Percentiles rank a stretch among this genome's conserved stretches.
Conservation (phyloP, 1,284 basidiomycete genomes). For the Heterobasidion occidentale region DNA sequence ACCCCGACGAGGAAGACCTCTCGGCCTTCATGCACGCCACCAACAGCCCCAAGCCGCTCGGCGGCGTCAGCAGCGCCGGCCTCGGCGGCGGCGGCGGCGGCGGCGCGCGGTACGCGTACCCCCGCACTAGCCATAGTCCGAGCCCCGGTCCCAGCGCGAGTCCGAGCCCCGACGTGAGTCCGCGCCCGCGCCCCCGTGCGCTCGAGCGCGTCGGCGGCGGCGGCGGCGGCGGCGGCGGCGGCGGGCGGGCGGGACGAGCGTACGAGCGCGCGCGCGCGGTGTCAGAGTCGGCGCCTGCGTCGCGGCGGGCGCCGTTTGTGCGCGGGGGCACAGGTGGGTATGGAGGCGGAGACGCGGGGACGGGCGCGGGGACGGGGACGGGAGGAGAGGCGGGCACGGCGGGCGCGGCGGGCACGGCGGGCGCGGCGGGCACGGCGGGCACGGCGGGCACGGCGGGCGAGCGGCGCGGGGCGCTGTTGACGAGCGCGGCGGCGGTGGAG, state of each 20-base stretch:
- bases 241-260: not conserved
- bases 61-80: slow-evolving; percentile 20
- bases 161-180: too few species aligned
- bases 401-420: too few species aligned
- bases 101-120: not conserved
- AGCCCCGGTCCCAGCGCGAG: not conserved
- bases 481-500: slow-evolving; percentile 54
- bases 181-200: too few species aligned
- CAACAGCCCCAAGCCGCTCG: slow-evolving; percentile 55
- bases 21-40: slow-evolving; percentile 71
- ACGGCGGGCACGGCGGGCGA: too few species aligned
- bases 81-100: slow-evolving; percentile 8
- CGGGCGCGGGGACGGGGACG: slow-evolving; percentile 8
- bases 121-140: slow-evolving; percentile 1
- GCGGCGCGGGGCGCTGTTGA: slow-evolving; percentile 36
- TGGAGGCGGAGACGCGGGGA: not conserved
- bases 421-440: too few species aligned
- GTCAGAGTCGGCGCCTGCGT: slow-evolving; percentile 4
- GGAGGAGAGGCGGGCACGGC: not conserved
- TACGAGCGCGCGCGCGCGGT: slow-evolving; percentile 2
- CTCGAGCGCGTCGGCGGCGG: too few species aligned
- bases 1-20: slow-evolving; percentile 67
- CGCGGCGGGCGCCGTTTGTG: slow-evolving; percentile 5
- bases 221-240: too few species aligned
- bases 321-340: slow-evolving; percentile 10